A percentile compares a stretch with the other conserved stretches of the same genome.
Evolutionary conservation across 1,139 yeast species (phyloP).

Genomic region (Pneumocystis murina): DNA sequence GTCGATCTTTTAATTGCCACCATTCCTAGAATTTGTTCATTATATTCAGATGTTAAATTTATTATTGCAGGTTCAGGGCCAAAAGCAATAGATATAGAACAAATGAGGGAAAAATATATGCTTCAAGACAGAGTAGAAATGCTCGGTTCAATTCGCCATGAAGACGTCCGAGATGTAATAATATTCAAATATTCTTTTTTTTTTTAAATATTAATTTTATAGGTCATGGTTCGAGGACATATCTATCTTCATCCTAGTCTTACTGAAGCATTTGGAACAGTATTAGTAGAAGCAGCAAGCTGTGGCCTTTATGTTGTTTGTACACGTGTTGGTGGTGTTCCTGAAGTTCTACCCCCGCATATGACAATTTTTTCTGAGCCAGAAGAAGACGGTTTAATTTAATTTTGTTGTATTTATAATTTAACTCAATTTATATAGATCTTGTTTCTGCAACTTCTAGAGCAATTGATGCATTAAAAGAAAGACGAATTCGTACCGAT

Average conservation of each 20-base stretch:
- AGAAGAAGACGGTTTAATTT: constrained; percentile 51
- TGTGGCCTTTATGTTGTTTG: constrained; percentile 91
- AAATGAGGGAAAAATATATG: constrained; percentile 77
- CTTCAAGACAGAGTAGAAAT: constrained; percentile 78
- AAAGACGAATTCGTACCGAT: constrained; percentile 49
- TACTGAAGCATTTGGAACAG: constrained; percentile 97
- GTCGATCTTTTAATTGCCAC: constrained; percentile 76
- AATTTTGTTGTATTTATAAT: constrained; percentile 24
- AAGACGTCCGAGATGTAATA: constrained; percentile 56
- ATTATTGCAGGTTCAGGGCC: constrained; percentile 97
- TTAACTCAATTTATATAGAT: constrained; percentile 5
- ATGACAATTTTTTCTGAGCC: constrained; percentile 92
- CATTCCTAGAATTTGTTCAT: constrained; percentile 66
- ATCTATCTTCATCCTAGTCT: constrained; percentile 85
- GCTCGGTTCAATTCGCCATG: constrained; percentile 80
- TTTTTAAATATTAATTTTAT: not conserved
- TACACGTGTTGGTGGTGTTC: constrained; percentile 93
- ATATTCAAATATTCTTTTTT: not conserved
- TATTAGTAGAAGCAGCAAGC: constrained; percentile 90
- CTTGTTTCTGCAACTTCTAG: constrained; percentile 15
- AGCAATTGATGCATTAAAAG: constrained; percentile 15
- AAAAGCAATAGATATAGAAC: constrained; percentile 80
- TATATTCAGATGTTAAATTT: constrained; percentile 53
- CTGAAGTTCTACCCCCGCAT: constrained; percentile 83
- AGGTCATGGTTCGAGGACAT: constrained; percentile 80